Evolutionary conservation across 2,329 filamentous ascomycete species (phyloP), one percentile per base, ranked within the genome.

Genomic region (Penicillium griseofulvum): DNA sequence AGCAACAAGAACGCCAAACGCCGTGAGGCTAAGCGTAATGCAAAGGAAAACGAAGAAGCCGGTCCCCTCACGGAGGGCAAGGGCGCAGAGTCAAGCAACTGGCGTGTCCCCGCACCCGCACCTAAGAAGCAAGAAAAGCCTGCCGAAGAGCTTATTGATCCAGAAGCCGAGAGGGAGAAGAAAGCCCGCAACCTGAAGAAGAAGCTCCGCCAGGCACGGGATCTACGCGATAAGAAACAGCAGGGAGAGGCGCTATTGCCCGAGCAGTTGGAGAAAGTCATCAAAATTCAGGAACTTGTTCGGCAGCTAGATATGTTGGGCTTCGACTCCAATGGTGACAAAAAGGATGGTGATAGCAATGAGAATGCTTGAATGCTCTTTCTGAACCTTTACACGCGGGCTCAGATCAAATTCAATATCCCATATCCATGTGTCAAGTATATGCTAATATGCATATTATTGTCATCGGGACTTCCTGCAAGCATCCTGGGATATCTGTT

Each of bases 201-300:
- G 81, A 99, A 97, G 76, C 79, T 99, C 57, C 89, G 93, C 67
- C 94, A 99, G 73, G 93, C 94, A 4, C 88, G 87, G 64, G 94
- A 97, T 2, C 80, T 99, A 51, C 88, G 91, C 71, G 87, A 87
- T 67, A 97, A 96, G 81, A 96, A 96, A 74, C 90, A 96, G 24
- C 87, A 86, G 53, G 94, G 94, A 19, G 88, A 90, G 70, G 81
- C 84, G 5, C 76, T 99, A 57, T 80, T 97, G 26, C 93, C 92
- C 0, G 94, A 99, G 77, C 94, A 99, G 77, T 88, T 97, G 61
- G 91, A 93, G 65, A 99, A 99, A 78, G 90, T 99, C 52, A 95
- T 96, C 72, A 96, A 94, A 75, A 96, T 99, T 71, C 91, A 90
- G 60, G 94, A 99, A 77, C 82, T 99, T 48, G 87, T 97, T 55